Base-by-base conservation (phyloP, 73 alveolate genomes). In the Paramecium pentaurelia region DNA sequence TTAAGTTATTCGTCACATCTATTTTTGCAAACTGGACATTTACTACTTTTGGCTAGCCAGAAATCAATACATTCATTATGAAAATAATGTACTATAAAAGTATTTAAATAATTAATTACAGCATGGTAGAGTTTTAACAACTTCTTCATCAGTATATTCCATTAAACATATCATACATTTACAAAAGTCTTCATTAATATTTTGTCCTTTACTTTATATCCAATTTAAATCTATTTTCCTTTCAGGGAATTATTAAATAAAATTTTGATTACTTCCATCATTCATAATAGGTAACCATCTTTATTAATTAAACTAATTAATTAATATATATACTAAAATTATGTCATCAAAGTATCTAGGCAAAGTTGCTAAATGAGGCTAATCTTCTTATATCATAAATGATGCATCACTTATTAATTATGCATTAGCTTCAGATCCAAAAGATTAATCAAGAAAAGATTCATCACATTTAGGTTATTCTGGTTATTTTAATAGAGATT, bases 91-190 rank as follows among this genome's bases (percentile, higher is more conserved):
- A 75, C 88, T 75, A 22, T 22, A 22, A 37, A 27, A 44, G 3
- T 8, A 45, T 3, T 45, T 25, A 32, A 16, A 34, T 10, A 73
- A 28, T 30, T 20, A 20, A 32, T 11, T 80, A 80, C 91, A 44
- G 51, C 91, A 80, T 10, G 91, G 91, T 16, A 80, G 9, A 27
- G 91, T 80, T 80, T 73, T 80, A 10, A 80, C 91, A n/a, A 32
- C 9, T 44, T 80, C 91, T 42, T 80, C 51, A 45, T 80, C 91
- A 28, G 45, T 36, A 49, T 80, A 80, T 4, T 80, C 91, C 91
- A 80, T 80, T 42, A 80, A 49, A 49, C 91, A 80, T 11, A 80
- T 80, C 91, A 80, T 80, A 27, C 91, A 80, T 80, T 49, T 80
- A 80, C 91, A 80, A 49, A 80, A 80, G 38, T 80, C 91, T 8